phyloP scores from a whole-genome alignment of 257 asterid genomes.

The Solanum gandarillasii region DNA sequence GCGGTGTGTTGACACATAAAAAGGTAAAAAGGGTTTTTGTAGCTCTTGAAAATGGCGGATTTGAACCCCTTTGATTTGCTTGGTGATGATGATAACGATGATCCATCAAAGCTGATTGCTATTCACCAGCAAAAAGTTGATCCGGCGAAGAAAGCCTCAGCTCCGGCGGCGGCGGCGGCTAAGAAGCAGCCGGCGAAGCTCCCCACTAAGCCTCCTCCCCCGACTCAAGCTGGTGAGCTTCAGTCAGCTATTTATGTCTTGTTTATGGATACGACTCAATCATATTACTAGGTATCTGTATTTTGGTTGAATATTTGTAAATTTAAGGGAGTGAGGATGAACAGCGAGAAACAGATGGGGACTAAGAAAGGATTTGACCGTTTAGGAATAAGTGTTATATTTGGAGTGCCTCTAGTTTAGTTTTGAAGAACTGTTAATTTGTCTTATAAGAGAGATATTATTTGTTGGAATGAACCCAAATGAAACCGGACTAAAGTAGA shows the following conservation, averaged over 20 bases:
- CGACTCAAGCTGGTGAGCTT: slow-evolving; percentile 62
- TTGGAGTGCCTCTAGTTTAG: neutral
- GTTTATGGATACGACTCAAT: neutral
- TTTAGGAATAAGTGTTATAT: neutral
- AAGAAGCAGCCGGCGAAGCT: slow-evolving; percentile 44
- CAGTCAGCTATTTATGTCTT: neutral
- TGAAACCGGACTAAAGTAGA: neutral
- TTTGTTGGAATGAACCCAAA: neutral
- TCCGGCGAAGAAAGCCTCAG: slow-evolving; percentile 34
- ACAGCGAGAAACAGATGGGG: neutral
- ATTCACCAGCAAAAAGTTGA: slow-evolving; percentile 45
- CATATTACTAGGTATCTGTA: neutral
- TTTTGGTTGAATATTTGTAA: neutral
- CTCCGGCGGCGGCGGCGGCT: slow-evolving; percentile 22
- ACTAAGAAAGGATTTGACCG: neutral
- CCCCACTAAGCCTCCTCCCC: slow-evolving; percentile 72
- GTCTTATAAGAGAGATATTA: neutral
- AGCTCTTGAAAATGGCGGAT: slow-evolving; percentile 50
- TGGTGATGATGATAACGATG: slow-evolving; percentile 63
- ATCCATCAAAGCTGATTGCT: slow-evolving; percentile 51
- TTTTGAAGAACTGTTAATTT: neutral
- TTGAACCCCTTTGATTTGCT: slow-evolving; percentile 82
- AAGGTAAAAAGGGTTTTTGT: slow-evolving; percentile 1
- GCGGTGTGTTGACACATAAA: neutral
- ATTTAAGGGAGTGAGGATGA: neutral